Evolutionary conservation across 75 land plant genomes (phyloP).

Genomic region (Picea glauca): DNA sequence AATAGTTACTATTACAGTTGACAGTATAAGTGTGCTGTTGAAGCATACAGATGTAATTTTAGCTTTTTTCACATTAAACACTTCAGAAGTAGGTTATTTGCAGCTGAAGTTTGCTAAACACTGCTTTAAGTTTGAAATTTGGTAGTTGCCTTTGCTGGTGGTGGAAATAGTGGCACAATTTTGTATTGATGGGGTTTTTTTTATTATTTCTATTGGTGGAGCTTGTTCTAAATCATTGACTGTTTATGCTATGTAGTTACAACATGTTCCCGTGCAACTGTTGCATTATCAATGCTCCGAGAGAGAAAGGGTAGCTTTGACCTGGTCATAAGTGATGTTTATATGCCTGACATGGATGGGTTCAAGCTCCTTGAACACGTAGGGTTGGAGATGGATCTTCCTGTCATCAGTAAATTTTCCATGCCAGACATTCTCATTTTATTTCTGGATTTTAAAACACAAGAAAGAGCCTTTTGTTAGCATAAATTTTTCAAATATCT

Average conservation of each 20-base stretch:
- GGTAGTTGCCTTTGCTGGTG: not conserved
- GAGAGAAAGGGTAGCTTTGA: constrained; percentile 32
- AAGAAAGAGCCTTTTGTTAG: not conserved
- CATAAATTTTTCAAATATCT: not conserved
- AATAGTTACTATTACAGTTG: not conserved
- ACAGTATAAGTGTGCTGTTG: not conserved
- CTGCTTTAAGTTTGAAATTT: not conserved
- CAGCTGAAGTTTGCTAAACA: not conserved
- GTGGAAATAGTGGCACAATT: not conserved
- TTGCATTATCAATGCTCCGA: constrained; percentile 24
- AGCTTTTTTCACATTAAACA: not conserved
- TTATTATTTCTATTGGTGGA: not conserved
- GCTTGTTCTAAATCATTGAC: not conserved
- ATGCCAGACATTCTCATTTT: not conserved
- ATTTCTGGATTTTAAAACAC: not conserved
- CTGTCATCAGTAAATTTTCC: constrained; percentile 41
- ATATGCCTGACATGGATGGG: constrained; percentile 57
- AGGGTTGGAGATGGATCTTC: constrained; percentile 37
- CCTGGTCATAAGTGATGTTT: constrained; percentile 36
- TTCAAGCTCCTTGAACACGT: constrained; percentile 33
- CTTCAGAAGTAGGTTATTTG: not conserved
- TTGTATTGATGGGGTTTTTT: not conserved
- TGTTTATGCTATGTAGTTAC: constrained; percentile 28
- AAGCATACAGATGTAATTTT: not conserved
- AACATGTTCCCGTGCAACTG: constrained; percentile 17